Conservation (phyloP, 2,329 filamentous ascomycete genomes). For the Mycocentrospora acerina region DNA sequence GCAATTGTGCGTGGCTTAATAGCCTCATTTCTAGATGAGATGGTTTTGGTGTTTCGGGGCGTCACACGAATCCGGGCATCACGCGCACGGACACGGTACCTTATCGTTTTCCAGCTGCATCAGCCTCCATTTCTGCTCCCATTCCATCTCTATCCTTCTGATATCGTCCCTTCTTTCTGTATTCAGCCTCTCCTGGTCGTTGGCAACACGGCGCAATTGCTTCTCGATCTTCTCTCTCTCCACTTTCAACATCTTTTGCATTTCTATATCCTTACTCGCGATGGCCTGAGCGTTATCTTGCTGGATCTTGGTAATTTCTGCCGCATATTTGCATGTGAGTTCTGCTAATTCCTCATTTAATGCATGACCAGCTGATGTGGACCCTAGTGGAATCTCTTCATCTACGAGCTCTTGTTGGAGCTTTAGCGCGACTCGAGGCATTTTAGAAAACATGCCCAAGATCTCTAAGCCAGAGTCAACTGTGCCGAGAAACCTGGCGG, state of each 20-base stretch:
- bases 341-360: slow-evolving; percentile 13
- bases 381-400: slow-evolving; percentile 13
- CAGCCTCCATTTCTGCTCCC: too few relatives aligned
- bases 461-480: too few relatives aligned
- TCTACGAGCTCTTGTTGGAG: slow-evolving; percentile 24
- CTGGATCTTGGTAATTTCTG: not conserved
- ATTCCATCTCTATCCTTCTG: slow-evolving; percentile 1
- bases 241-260: not conserved
- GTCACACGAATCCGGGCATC: too few relatives aligned
- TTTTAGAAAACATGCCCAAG: slow-evolving; percentile 3
- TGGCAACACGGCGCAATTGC: not conserved
- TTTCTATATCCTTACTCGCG: not conserved
- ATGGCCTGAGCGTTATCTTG: not conserved
- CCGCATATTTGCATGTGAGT: not conserved
- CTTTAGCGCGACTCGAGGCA: slow-evolving; percentile 11
- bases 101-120: too few relatives aligned
- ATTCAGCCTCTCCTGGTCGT: not conserved
- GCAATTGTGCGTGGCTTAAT: too few relatives aligned
- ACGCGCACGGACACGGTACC: too few relatives aligned
- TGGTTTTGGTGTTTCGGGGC: too few relatives aligned
- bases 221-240: not conserved
- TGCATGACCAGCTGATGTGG: slow-evolving; percentile 17
- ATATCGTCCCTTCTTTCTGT: not conserved
- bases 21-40: too few relatives aligned
- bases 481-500: slow-evolving; percentile 16